Evolutionary conservation across 192 early-diverging fungal species (phyloP).

Genomic region (Coemansia aciculifera): DNA sequence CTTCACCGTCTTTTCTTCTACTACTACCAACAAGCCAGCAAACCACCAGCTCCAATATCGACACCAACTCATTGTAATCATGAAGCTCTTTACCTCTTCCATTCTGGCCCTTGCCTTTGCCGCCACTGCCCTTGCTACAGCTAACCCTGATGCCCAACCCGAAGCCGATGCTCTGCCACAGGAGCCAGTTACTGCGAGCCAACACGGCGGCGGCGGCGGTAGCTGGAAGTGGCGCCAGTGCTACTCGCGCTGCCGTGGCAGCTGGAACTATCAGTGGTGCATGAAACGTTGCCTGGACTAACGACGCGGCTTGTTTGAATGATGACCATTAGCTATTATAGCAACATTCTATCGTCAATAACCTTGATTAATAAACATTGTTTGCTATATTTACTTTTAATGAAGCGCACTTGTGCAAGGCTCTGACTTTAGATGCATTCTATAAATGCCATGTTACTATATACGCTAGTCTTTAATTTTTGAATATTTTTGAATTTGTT

Average conservation of each 20-base stretch:
- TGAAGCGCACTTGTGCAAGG: too few relatives aligned
- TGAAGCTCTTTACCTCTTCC: not conserved
- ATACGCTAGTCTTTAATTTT: not conserved
- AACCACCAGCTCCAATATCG: not conserved
- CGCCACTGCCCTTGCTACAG: not conserved
- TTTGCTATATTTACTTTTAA: not conserved
- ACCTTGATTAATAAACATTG: not conserved
- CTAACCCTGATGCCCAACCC: not conserved
- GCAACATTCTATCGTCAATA: not conserved
- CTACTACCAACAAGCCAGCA: not conserved
- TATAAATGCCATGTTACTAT: not conserved
- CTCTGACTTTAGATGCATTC: too few relatives aligned
- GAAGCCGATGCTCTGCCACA: not conserved
- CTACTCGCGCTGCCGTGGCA: not conserved
- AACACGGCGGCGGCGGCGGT: not conserved
- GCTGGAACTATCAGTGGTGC: conserved; percentile 15
- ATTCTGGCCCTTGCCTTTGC: not conserved
- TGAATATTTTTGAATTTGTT: not conserved
- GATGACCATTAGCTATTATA: not conserved
- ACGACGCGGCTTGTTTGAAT: not conserved
- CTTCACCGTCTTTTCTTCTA: not conserved
- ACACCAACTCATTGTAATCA: not conserved
- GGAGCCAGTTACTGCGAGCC: not conserved
- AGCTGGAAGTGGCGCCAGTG: not conserved
- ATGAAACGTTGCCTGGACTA: conserved; percentile 11